Base-by-base conservation (phyloP, 495 filamentous ascomycete species). In the Aspergillus conjunctus region DNA sequence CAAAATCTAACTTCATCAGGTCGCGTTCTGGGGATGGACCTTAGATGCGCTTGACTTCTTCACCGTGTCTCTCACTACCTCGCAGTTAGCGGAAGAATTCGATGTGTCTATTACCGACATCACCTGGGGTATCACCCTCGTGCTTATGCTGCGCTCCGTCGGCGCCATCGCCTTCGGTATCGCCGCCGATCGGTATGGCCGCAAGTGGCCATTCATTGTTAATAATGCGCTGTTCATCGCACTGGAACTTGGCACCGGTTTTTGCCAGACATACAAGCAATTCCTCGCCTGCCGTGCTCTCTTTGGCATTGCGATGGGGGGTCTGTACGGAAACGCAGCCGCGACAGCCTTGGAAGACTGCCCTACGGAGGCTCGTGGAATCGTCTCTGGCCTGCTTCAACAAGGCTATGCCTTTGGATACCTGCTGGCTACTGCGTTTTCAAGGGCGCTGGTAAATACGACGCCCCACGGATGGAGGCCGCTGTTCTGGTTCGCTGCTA, bases 31-130 rank as follows among this genome's bases (percentile, higher is more conserved):
- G 17, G 90, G 83, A 11, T 93, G 90, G 90, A 85, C 87, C 0
- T 93, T 91, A 89, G 91, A 96, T 70, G 85, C 91, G 14, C 93
- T 94, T 61, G 91, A 96, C 68, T 96, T 96, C 79, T 96, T 96
- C 79, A 93, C 90, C 61, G 90, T 94, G 65, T 91, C 87, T 7
- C 71, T 96, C 56, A 92, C 90, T 0, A 85, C 91, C 20, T 72
- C 74, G 6, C 73, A 91, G 32, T 79, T 96, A 30, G 86, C 90
- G 26, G 72, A 85, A 63, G 71, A 75, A 2, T 96, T 94, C 64
- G 80, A 78, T 58, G 85, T 82, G 63, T 75, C 81, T 45, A 88
- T 87, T 37, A 83, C 87, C 4, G 86, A 94, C 43, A 94, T 96
- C 58, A 93, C 91, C 22, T 95, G 91, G 91, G 91, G 91, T 21